Evolutionary conservation across 371 early-diverging fungal species (phyloP), one percentile per base, ranked within the genome.

Genomic region (Lichtheimia hyalospora): DNA sequence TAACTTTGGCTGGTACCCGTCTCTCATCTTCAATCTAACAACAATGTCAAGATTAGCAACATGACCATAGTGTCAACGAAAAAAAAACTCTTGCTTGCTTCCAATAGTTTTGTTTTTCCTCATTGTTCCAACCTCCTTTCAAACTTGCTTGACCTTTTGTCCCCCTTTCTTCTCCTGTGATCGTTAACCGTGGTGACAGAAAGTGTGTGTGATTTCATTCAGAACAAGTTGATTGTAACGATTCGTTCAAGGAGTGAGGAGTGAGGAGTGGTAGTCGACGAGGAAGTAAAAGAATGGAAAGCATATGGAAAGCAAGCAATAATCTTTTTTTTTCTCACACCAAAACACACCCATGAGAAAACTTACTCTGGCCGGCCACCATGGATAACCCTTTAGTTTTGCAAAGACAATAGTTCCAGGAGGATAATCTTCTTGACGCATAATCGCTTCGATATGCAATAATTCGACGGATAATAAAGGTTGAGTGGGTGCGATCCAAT

Each of bases 361-460:
- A 73, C 81, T 78, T 84, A 89, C 90, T 68, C 83, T 81, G 49
- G 86, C 86, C 14, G 90, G 90, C 90, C 90, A 90, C 88, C 89
- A 90, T 7, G 90, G 90, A 64, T 84, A 90, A 13, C 89, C 89
- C 68, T 87, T 87, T 43, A 90, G 65, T 59, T 88, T 87, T 10
- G 89, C 90, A 75, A 85, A 89, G 54, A 89, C 87, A 50, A 77
- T 79, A 24, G 79, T 82, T 49, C 87, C 89, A 60, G 83, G 78
- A 23, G 79, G 69, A 71, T 85, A 84, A 39, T 66, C 67, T 66
- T 61, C 57, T 61, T 52, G 62, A 49, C 44, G 49, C 52, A 60
- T 60, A 21, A 46, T 46, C 46, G 46, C 13, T 46, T n/a, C 46
- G 21, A 46, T 46, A 46, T 34, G 34, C 34, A 8, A 34, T 34